These are phyloP conservation scores for Rhododendron ovatum DNA, from an alignment of 148 eudicot genomes.

Conservation along the genomic window DNA sequence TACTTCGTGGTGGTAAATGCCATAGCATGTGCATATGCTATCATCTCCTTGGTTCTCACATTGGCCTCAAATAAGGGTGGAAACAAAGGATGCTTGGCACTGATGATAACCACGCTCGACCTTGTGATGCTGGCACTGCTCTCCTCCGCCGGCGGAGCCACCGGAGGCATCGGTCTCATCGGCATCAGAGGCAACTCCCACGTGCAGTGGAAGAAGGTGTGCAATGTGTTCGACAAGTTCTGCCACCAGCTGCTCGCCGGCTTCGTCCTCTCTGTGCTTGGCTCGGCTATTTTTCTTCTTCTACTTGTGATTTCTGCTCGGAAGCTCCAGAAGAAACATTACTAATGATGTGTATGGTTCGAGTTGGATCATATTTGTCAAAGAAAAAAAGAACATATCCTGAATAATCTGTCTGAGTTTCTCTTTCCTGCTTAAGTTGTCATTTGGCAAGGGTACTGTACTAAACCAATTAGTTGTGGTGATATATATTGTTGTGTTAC, in stretches of 20 bases:
- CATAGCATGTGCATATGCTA: slow-evolving; percentile 39
- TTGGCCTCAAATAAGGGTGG: slow-evolving; percentile 23
- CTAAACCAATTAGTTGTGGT: not conserved
- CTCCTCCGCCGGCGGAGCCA: slow-evolving; percentile 52
- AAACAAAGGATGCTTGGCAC: slow-evolving; percentile 1
- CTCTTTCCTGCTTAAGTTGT: not conserved
- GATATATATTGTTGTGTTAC: not conserved
- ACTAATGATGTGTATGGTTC: not conserved
- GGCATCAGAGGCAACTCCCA: slow-evolving; percentile 65
- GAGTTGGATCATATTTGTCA: not conserved
- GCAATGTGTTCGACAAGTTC: slow-evolving; percentile 42
- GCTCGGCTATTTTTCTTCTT: slow-evolving; percentile 26
- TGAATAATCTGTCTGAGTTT: not conserved
- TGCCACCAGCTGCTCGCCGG: slow-evolving; percentile 43
- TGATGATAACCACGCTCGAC: slow-evolving; percentile 32
- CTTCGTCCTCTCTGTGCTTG: slow-evolving; percentile 29
- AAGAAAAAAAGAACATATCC: too few species aligned
- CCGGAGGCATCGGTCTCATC: slow-evolving; percentile 43
- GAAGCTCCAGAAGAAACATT: slow-evolving; percentile 33
- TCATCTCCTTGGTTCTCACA: slow-evolving; percentile 27
- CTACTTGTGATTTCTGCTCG: slow-evolving; percentile 29
- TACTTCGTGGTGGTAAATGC: slow-evolving; percentile 55
- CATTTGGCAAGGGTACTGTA: not conserved
- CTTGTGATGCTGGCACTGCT: slow-evolving; percentile 54
- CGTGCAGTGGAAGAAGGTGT: slow-evolving; percentile 65